Evolutionary conservation across 148 eudicot species (phyloP).

Genomic region (Linanthus parryae): DNA sequence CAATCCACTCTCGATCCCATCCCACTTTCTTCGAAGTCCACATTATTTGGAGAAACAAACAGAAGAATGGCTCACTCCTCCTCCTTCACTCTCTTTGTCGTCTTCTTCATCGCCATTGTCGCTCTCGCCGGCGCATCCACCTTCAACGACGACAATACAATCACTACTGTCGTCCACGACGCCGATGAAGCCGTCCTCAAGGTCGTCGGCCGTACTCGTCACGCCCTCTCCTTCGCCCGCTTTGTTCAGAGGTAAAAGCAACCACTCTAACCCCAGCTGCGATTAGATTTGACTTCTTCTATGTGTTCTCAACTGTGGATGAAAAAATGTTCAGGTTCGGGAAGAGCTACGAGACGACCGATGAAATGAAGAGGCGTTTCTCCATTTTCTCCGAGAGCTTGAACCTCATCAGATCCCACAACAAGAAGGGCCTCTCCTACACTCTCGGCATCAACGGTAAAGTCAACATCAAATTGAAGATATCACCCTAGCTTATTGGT

Average conservation of each 20-base stretch:
- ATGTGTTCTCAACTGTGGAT: too few relatives aligned
- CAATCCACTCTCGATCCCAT: too few relatives aligned
- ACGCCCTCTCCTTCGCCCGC: slow-evolving; percentile 82
- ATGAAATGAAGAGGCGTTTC: slow-evolving; percentile 57
- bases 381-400: slow-evolving; percentile 52
- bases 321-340: slow-evolving; percentile 47
- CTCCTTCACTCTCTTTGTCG: slow-evolving; percentile 11
- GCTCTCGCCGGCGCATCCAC: slow-evolving; percentile 26
- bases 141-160: slow-evolving; percentile 67
- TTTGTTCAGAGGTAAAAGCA: slow-evolving; percentile 76
- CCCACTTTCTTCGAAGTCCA: too few relatives aligned
- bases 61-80: slow-evolving; percentile 18
- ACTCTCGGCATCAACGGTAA: slow-evolving; percentile 70
- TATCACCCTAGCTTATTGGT: too few relatives aligned
- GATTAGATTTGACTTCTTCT: too few relatives aligned
- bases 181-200: slow-evolving; percentile 40
- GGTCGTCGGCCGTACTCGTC: slow-evolving; percentile 55
- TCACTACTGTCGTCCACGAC: slow-evolving; percentile 62
- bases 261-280: too few relatives aligned
- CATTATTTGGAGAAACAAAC: too few relatives aligned
- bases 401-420: slow-evolving; percentile 57
- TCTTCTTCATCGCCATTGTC: slow-evolving; percentile 23
- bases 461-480: background rate
- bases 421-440: slow-evolving; percentile 48
- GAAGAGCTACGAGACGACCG: slow-evolving; percentile 57